Evolutionary conservation across 768 basidiomycete species (phyloP).

Genomic region (Lactifluus pinguis): DNA sequence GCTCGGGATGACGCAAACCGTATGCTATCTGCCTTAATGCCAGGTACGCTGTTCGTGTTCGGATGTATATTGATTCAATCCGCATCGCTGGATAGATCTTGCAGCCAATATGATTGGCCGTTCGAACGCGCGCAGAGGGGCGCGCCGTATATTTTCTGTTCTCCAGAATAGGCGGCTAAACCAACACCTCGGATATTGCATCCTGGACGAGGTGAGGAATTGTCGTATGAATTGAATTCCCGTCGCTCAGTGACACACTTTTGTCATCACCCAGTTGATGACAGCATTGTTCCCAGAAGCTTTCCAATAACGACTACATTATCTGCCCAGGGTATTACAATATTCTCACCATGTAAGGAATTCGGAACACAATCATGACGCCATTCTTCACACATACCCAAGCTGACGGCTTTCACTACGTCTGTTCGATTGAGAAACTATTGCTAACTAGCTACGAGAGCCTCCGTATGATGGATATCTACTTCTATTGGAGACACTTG

Average conservation of each 20-base stretch:
- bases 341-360: neutral
- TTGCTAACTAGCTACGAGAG: neutral
- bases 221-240: neutral
- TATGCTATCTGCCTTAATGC: conserved; percentile 84
- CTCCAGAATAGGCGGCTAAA: conserved; percentile 92
- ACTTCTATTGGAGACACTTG: neutral
- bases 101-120: conserved; percentile 99
- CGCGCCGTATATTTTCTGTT: conserved; percentile 86
- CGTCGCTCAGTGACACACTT: neutral
- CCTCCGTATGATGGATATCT: neutral
- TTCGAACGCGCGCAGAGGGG: conserved; percentile 88
- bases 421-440: neutral
- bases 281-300: conserved; percentile 52
- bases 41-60: conserved; percentile 43
- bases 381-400: neutral
- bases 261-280: conserved; percentile 37
- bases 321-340: neutral
- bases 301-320: conserved; percentile 10
- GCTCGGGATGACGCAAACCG: conserved; percentile 84
- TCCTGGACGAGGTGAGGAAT: conserved; percentile 74
- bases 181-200: conserved; percentile 82
- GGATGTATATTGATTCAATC: neutral
- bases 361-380: neutral
- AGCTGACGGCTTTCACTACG: neutral
- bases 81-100: conserved; percentile 46